phyloP scores from a whole-genome alignment of 176 grass and related monocot genomes.

The Otatea glauca region DNA sequence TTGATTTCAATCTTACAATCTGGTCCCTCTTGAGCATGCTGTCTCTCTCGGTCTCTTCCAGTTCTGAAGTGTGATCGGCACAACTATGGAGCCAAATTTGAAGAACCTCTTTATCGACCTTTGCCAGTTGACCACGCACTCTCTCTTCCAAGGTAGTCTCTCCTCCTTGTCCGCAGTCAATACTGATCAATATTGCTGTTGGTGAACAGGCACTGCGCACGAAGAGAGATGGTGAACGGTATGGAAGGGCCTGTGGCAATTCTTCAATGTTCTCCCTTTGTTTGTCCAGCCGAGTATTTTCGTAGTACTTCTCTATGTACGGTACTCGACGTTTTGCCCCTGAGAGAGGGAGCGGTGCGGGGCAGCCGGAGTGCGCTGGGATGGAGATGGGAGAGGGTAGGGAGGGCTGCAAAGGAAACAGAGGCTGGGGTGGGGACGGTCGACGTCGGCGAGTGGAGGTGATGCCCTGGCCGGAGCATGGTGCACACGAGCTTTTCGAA shows the following conservation, averaged over 20 bases:
- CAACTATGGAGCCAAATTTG: slow-evolving; percentile 66
- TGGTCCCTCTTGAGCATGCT: slow-evolving; percentile 61
- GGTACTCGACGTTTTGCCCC: slow-evolving; percentile 25
- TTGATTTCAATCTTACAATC: slow-evolving; percentile 58
- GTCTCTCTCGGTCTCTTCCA: slow-evolving; percentile 49
- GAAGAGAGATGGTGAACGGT: slow-evolving; percentile 70
- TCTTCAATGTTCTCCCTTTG: slow-evolving; percentile 55
- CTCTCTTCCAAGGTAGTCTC: slow-evolving; percentile 61
- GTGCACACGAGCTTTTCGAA: background rate
- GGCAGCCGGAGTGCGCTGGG: background rate
- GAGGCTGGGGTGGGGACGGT: background rate
- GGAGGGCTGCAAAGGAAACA: background rate
- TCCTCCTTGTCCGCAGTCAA: slow-evolving; percentile 70
- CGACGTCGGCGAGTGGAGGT: slow-evolving; percentile 35
- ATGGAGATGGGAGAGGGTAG: background rate
- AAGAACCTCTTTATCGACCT: slow-evolving; percentile 48
- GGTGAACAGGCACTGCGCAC: slow-evolving; percentile 66
- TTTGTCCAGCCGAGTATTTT: slow-evolving; percentile 56
- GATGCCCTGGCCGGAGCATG: slow-evolving; percentile 26
- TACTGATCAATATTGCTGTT: slow-evolving; percentile 54
- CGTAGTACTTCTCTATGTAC: slow-evolving; percentile 72
- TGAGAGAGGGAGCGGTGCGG: background rate
- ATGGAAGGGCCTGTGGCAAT: slow-evolving; percentile 55
- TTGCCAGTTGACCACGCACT: slow-evolving; percentile 36
- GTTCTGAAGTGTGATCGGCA: slow-evolving; percentile 30